Percentiles rank a stretch among this genome's conserved stretches.
phyloP scores from a whole-genome alignment of 2,329 filamentous ascomycete genomes.

The Macrophomina phaseolina region DNA sequence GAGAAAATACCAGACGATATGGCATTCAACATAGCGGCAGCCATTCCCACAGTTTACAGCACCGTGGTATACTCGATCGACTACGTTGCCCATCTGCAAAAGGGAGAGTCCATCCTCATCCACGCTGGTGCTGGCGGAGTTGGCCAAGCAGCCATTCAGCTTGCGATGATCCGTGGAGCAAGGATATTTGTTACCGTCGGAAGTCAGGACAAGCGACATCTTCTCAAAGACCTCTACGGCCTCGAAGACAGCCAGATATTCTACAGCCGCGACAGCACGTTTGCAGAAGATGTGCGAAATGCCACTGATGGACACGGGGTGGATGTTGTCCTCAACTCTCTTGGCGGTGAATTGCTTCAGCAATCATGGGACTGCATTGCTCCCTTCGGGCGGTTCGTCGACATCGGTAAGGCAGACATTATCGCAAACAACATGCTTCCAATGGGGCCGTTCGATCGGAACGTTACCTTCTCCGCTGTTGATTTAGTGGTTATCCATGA shows the following conservation, averaged over 20 bases:
- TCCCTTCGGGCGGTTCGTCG: constrained; percentile 39
- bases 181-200: constrained; percentile 39
- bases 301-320: constrained; percentile 39
- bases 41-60: constrained; percentile 28
- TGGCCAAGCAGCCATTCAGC: constrained; percentile 38
- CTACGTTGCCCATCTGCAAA: constrained; percentile 28
- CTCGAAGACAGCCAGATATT: constrained; percentile 41
- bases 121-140: constrained; percentile 39
- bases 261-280: constrained; percentile 35
- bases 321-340: constrained; percentile 39
- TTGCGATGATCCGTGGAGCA: constrained; percentile 34
- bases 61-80: constrained; percentile 30
- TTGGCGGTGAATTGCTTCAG: constrained; percentile 35
- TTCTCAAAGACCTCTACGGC: not conserved
- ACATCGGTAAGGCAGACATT: constrained; percentile 26
- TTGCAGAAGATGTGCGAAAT: constrained; percentile 33
- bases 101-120: constrained; percentile 37
- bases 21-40: constrained; percentile 35
- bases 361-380: constrained; percentile 37
- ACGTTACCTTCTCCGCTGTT: not conserved
- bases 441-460: no score
- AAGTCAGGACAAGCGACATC: constrained; percentile 24
- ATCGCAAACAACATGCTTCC: not conserved
- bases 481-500: no score
- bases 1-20: not conserved